Evolutionary conservation across 805 yeast genomes (phyloP).

Genomic region (Cyberlindnera saturnus): DNA sequence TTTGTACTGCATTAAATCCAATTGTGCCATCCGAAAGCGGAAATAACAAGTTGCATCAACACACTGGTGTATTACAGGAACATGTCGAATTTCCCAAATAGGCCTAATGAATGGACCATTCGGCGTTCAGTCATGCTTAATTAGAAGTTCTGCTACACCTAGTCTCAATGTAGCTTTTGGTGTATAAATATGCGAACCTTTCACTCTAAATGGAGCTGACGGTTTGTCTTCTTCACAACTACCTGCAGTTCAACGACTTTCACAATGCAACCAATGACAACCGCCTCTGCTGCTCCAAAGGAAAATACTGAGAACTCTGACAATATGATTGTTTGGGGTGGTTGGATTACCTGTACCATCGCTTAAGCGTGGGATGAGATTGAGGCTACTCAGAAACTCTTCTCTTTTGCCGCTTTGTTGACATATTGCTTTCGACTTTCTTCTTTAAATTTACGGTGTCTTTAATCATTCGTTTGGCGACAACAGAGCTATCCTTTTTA

Average conservation of each 20-base stretch:
- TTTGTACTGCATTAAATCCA: background rate
- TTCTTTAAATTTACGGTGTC: too few species aligned
- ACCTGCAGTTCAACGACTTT: background rate
- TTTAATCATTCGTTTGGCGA: too few species aligned
- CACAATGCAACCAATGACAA: conserved; percentile 8
- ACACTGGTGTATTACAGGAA: background rate
- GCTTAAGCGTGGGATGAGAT: conserved; percentile 2
- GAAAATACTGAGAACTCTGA: conserved; percentile 10
- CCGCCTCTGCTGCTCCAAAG: conserved; percentile 8
- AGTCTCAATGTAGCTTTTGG: background rate
- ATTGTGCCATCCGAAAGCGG: conserved; percentile 1
- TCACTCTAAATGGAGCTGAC: too few species aligned
- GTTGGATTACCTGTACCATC: conserved; percentile 9
- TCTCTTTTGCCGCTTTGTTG: background rate
- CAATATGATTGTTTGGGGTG: conserved; percentile 7
- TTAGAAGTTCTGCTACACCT: too few species aligned
- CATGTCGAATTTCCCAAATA: background rate
- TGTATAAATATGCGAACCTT: background rate
- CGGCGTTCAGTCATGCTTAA: too few species aligned
- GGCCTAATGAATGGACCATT: background rate
- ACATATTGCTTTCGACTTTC: too few species aligned
- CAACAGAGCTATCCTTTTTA: too few species aligned
- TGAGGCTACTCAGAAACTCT: background rate
- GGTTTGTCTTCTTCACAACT: background rate
- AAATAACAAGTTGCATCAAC: background rate